Evolutionary conservation across 228 moss, liverwort and hornwort genomes (phyloP), one percentile per base, ranked within the genome.

Genomic region (Sphagnum magellanicum): DNA sequence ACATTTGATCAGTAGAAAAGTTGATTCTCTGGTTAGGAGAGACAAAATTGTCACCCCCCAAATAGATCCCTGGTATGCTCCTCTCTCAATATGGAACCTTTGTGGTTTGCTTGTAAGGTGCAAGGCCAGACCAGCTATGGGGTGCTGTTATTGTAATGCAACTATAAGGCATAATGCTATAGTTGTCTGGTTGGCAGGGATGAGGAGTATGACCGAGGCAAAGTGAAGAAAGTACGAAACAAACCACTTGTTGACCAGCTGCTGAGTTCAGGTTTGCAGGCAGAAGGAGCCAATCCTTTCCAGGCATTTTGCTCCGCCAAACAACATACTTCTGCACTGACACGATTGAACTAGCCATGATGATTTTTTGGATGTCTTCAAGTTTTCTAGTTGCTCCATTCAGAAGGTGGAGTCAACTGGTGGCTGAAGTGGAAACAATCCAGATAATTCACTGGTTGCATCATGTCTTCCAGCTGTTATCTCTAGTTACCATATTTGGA

Each of bases 121-220:
- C 12, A 61, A 12, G 64, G 64, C 13, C 10, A 64, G 32, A 12
- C 6, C 10, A 13, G 8, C 4, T 1, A 11, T 6, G 5, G 4
- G 6, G 5, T 64, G 48, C 12, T 32, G 46, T 32, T 13, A 51
- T 49, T 10, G 49, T 6, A 12, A 50, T 49, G 65, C 11, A 17
- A 0, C 16, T 51, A 16, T 51, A 16, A 6, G 4, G 16, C 16
- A 8, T n/a, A 49, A n/a, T 55, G 4, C 47, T 47, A 68, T 6
- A 6, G 47, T 15, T 6, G 10, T 6, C 14, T 59, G 68, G 32
- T 4, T 55, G 8, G n/a, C 83, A 98, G 98, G 98, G 94, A 98
- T 72, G 84, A 85, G 74, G 94, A 94, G 61, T 98, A 98, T 64
- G 98, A 98, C 67, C 77, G 78, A 74, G 98, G 98, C 74, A 98